Base-by-base conservation (phyloP, 352 stramenopile genomes). In the Globisporangium emineosum region DNA sequence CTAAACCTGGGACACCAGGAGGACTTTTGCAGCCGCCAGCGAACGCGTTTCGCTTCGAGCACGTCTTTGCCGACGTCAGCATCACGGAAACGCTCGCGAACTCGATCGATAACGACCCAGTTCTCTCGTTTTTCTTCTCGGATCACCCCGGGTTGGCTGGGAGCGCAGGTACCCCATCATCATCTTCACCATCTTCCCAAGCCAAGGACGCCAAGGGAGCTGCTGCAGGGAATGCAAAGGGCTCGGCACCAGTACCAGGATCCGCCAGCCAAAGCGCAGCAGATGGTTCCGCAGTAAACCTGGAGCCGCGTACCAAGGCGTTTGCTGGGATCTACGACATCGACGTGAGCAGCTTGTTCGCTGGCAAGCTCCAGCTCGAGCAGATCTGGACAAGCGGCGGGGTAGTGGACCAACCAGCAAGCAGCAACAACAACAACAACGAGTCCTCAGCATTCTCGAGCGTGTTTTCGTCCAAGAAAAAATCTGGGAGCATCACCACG, bases 81-180 rank as follows among this genome's bases (percentile, higher is more conserved):
- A 57, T 90, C 47, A 79, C 73, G 0, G 84, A 91, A 56, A 65
- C 71, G 1, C 76, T 91, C 29, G 78, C 72, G 0, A 62, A 23
- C 2, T 55, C 73, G 6, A 64, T 93, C 0, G 75, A 93, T 55
- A 69, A 81, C 23, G 81, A 93, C 53, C 81, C 84, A 3, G 69
- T 88, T 32, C 63, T 93, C 15, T 76, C 73, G 0, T 83, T 93
- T 45, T 87, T 93, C 27, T 60, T 93, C 7, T 78, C 70, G 10
- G 83, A 92, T 40, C 76, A 84, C 21, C 67, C 71, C 9, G 66
- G 60, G 15, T 64, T 78, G 12, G 50, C 62, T 54, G 75, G 55
- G 8, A 37, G 45, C 23, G 67, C 64, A 32, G 54, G 60, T 13
- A 60, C 49, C 9, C 30, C 47, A 29, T 65, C 57, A 25, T 43